Evolutionary conservation across 169 alveolate genomes (phyloP), one percentile per base, ranked within the genome.

Genomic region (Hammondia hammondi): DNA sequence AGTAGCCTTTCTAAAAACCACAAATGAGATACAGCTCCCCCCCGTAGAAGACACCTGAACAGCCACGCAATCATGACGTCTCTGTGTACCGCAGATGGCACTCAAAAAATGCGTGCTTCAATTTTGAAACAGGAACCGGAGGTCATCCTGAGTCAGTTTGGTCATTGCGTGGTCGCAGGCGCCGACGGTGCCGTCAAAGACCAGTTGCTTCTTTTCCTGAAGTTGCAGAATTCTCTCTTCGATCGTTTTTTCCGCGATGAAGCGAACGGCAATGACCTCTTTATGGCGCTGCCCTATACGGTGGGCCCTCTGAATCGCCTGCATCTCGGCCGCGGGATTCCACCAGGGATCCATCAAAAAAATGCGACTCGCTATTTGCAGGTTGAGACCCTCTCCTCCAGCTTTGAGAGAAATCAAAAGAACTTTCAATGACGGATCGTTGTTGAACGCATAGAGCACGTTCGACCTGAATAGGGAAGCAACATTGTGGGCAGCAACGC

Each of bases 321-420:
- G 99, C 93, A 99, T 98, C 97, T 99, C 99, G 96, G 99, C 99
- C 2, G 99, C 99, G 27, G 99, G 99, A 96, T 99, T 99, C 99
- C 99, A 99, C 99, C 99, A 99, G 73, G 99, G 99, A 96, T 99
- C 99, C 96, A 98, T 98, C 88, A 99, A 96, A 94, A 98, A 97
- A 48, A 99, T 99, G 81, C 99, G 95, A 96, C 99, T 99, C 35
- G 99, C 99, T 37, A 97, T 99, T 39, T 98, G 99, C 90, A 99
- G 96, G 96, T 99, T 99, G 94, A 99, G 98, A n/a, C 99, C 99
- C 94, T 99, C 99, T 10, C 99, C 99, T 4, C 99, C 99, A 0
- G 99, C 99, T 93, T 98, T 98, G 84, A 98, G 97, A 89, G 99
- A 97, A 92, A 98, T 97, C 56, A 98, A 96, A 90, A 99, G 96